Percentiles rank a stretch among this genome's conserved stretches.
These are phyloP conservation scores for Boletus semigastroideus DNA, from an alignment of 1,284 basidiomycete species.

Conservation along the genomic window DNA sequence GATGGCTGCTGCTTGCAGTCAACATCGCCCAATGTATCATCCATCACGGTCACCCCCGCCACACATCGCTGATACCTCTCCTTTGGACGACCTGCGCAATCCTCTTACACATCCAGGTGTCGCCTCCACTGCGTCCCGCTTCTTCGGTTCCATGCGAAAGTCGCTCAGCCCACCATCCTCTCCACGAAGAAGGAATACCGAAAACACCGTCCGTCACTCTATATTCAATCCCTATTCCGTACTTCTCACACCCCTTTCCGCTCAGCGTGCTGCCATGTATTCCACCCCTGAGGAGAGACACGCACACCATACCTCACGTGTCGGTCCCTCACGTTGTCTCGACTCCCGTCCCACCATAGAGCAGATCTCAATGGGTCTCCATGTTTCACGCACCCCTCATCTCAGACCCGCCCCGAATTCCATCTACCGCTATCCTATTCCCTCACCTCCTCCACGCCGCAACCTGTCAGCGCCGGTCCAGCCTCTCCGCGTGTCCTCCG, in stretches of 20 bases:
- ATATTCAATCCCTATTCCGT: background rate
- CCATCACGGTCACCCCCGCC: conserved; percentile 19
- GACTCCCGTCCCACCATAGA: conserved; percentile 62
- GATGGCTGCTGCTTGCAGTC: background rate
- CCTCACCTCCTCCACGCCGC: conserved; percentile 23
- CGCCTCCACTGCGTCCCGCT: conserved; percentile 28
- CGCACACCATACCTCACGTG: conserved; percentile 26
- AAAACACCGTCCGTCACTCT: conserved; percentile 17
- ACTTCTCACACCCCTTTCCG: conserved; percentile 10
- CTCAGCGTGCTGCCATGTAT: conserved; percentile 43
- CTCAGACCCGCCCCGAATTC: conserved; percentile 40
- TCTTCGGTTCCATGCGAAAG: conserved; percentile 33
- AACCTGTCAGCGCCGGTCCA: conserved; percentile 11
- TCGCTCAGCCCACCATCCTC: conserved; percentile 25
- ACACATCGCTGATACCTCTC: conserved; percentile 9
- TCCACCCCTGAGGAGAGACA: conserved; percentile 53
- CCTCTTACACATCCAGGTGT: conserved; percentile 12
- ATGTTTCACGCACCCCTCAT: conserved; percentile 70
- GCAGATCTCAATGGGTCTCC: conserved; percentile 75
- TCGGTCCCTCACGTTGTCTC: conserved; percentile 42
- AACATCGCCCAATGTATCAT: conserved; percentile 17
- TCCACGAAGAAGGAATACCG: conserved; percentile 21
- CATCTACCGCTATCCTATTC: conserved; percentile 17
- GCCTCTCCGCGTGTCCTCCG: conserved; percentile 11
- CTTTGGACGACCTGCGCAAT: background rate